phyloP scores from a whole-genome alignment of 176 grass and related monocot species.

The Carex myosuroides region DNA sequence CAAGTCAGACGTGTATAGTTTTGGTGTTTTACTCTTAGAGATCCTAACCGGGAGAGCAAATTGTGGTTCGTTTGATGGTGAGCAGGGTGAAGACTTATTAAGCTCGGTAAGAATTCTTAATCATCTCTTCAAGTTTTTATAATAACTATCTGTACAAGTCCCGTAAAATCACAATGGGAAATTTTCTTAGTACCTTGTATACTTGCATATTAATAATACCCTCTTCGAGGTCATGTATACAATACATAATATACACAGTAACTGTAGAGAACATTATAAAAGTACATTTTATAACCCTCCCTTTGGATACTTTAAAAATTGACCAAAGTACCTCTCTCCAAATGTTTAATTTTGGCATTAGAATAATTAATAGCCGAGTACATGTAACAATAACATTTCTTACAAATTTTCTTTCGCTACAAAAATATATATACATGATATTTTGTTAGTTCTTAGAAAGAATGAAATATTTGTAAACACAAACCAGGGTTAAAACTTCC shows the following conservation, averaged over 20 bases:
- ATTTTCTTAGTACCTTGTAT: neutral
- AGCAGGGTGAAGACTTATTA: conserved; percentile 35
- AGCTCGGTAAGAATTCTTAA: conserved; percentile 30
- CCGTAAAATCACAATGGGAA: neutral
- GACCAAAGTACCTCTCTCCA: neutral
- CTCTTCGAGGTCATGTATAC: neutral
- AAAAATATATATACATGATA: neutral
- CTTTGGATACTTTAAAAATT: neutral
- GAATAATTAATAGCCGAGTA: neutral
- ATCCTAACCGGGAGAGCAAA: conserved; percentile 41
- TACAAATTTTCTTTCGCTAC: no score
- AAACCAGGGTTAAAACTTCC: neutral
- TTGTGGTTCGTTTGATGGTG: conserved; percentile 9
- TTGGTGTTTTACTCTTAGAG: conserved; percentile 50
- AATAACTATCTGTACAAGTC: neutral
- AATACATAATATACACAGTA: neutral
- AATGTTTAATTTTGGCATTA: neutral
- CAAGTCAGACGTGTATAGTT: conserved; percentile 66
- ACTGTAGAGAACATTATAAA: neutral
- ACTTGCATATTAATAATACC: neutral
- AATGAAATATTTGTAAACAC: neutral
- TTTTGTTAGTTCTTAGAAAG: neutral
- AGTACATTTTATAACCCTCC: neutral
- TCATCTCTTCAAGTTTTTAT: neutral
- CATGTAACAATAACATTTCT: neutral